These are phyloP conservation scores for Aspergillus affinis DNA, from an alignment of 495 filamentous ascomycete species.

Conservation along the genomic window DNA sequence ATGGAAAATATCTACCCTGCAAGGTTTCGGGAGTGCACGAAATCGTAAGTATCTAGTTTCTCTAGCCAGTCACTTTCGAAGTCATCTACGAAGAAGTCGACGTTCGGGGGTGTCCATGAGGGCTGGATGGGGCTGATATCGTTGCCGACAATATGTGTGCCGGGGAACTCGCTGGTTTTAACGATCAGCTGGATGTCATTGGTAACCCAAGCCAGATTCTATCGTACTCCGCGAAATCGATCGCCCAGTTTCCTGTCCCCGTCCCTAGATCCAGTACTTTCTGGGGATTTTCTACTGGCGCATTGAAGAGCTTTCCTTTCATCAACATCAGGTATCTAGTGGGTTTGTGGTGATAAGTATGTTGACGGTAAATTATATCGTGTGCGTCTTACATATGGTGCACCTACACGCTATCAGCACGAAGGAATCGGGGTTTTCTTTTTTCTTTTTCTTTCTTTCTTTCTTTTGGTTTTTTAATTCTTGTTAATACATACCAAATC, in stretches of 20 bases:
- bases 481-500: conserved; percentile 24
- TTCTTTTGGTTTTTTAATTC: too few species aligned
- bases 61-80: conserved; percentile 45
- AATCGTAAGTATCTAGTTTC: conserved; percentile 45
- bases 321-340: conserved; percentile 23
- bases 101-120: conserved; percentile 47
- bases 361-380: too few species aligned
- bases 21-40: conserved; percentile 55
- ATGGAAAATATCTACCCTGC: conserved; percentile 30
- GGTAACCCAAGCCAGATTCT: too few species aligned
- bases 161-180: neutral
- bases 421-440: too few species aligned
- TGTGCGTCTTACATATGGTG: conserved; percentile 31
- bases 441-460: too few species aligned
- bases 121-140: conserved; percentile 36
- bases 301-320: conserved; percentile 30
- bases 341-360: too few species aligned
- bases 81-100: conserved; percentile 55
- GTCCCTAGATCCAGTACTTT: conserved; percentile 45
- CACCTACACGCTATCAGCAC: too few species aligned
- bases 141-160: conserved; percentile 19
- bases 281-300: conserved; percentile 37
- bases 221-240: conserved; percentile 34
- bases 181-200: neutral
- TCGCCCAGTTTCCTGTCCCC: conserved; percentile 53